Percentiles rank a stretch among this genome's conserved stretches.
Conservation (phyloP, 805 yeast species). For the Metschnikowia continentalis region DNA sequence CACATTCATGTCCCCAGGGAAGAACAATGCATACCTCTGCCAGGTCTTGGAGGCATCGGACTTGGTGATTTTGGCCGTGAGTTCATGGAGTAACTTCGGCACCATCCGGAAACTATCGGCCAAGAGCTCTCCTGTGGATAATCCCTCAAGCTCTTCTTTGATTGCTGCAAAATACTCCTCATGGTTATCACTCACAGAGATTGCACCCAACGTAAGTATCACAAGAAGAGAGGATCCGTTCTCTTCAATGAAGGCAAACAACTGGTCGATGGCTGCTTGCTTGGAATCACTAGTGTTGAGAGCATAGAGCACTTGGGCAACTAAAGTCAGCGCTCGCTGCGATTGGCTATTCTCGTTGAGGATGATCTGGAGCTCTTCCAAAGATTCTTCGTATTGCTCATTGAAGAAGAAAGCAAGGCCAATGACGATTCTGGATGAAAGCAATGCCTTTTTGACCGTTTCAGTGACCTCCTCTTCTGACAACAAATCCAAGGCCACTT, state of each 20-base stretch:
- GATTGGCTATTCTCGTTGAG: slow-evolving; percentile 50
- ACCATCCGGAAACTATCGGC: slow-evolving; percentile 52
- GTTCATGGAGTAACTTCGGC: slow-evolving; percentile 54
- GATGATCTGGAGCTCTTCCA: slow-evolving; percentile 64
- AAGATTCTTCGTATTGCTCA: slow-evolving; percentile 58
- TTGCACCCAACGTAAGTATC: slow-evolving; percentile 74
- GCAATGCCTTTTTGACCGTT: slow-evolving; percentile 24
- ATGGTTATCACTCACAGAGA: slow-evolving; percentile 60
- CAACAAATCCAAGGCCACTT: slow-evolving; percentile 48
- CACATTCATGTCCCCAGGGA: slow-evolving; percentile 63
- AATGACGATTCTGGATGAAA: slow-evolving; percentile 64
- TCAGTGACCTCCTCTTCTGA: slow-evolving; percentile 33
- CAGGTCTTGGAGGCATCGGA: slow-evolving; percentile 34
- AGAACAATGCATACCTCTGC: slow-evolving; percentile 68
- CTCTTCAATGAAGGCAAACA: slow-evolving; percentile 59
- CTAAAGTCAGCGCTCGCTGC: slow-evolving; percentile 62
- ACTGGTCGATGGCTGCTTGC: slow-evolving; percentile 80
- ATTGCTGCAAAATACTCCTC: slow-evolving; percentile 60
- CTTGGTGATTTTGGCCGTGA: slow-evolving; percentile 39
- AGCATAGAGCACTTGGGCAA: slow-evolving; percentile 77
- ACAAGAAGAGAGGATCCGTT: slow-evolving; percentile 65
- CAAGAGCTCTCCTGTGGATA: slow-evolving; percentile 45
- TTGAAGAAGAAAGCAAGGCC: slow-evolving; percentile 70
- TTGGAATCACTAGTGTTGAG: slow-evolving; percentile 71
- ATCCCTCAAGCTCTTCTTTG: slow-evolving; percentile 56